A percentile compares a stretch with the other conserved stretches of the same genome.
These are phyloP conservation scores for Lentinula guzmanii DNA, from an alignment of 768 basidiomycete species.

Conservation along the genomic window DNA sequence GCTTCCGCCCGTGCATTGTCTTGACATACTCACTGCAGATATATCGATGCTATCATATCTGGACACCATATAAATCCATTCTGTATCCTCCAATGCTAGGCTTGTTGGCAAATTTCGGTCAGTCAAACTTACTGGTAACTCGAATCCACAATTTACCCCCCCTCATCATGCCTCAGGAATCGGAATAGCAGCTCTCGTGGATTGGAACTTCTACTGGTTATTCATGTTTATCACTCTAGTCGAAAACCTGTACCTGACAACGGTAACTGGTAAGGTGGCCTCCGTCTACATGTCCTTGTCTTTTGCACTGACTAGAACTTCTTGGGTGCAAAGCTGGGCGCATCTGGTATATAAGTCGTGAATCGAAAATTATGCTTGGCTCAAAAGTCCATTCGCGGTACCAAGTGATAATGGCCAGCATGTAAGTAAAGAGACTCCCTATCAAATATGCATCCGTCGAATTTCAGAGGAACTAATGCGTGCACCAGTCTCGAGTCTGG, in stretches of 20 bases:
- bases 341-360: not conserved
- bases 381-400: not conserved
- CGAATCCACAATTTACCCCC: not conserved
- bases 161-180: not conserved
- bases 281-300: not conserved
- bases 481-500: not conserved
- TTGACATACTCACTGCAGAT: not conserved
- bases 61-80: not conserved
- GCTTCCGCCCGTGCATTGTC: not conserved
- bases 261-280: not conserved
- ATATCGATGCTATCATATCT: not conserved
- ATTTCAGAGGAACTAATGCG: not conserved
- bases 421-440: not conserved
- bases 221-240: not conserved
- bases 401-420: not conserved
- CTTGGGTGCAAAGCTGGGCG: not conserved
- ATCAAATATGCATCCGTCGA: not conserved
- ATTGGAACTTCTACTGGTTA: not conserved
- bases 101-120: not conserved
- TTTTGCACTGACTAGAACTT: not conserved
- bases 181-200: not conserved
- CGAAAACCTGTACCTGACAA: not conserved
- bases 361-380: not conserved
- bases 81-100: not conserved
- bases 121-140: not conserved